These are phyloP conservation scores for Aphanomyces invadans DNA, from an alignment of 352 stramenopile species.

Conservation along the genomic window DNA sequence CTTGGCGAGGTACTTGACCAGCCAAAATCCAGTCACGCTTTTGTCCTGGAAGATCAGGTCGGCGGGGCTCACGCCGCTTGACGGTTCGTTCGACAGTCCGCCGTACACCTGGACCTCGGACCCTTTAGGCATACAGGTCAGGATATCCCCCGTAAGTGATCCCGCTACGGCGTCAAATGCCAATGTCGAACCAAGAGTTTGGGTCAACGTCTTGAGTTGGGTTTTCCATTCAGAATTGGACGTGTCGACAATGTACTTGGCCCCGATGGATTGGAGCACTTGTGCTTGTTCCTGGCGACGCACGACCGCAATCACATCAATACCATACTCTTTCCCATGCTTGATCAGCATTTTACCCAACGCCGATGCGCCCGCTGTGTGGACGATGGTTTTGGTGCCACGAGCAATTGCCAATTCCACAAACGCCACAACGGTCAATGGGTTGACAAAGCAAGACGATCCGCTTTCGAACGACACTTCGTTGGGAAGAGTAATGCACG, in stretches of 20 bases:
- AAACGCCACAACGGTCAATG: conserved; percentile 27
- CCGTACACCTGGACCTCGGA: conserved; percentile 25
- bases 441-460: conserved; percentile 28
- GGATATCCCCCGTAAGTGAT: background rate
- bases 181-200: conserved; percentile 13
- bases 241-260: conserved; percentile 27
- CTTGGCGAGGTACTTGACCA: background rate
- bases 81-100: conserved; percentile 10
- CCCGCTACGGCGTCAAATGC: conserved; percentile 28
- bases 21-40: conserved; percentile 22
- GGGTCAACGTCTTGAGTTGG: conserved; percentile 13
- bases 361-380: conserved; percentile 28
- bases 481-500: conserved; percentile 17
- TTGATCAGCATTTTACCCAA: conserved; percentile 29
- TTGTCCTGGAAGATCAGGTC: conserved; percentile 21
- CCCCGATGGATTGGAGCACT: conserved; percentile 23
- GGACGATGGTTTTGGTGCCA: conserved; percentile 27
- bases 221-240: conserved; percentile 8
- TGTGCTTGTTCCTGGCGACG: conserved; percentile 28
- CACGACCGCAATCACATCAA: conserved; percentile 28
- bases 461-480: conserved; percentile 26
- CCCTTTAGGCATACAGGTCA: conserved; percentile 19
- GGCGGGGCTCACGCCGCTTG: conserved; percentile 4
- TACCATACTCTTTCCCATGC: conserved; percentile 19
- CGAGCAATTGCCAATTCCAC: conserved; percentile 26